These are phyloP conservation scores for Linum usitatissimum DNA, from an alignment of 345 rosid genomes.

Conservation along the genomic window DNA sequence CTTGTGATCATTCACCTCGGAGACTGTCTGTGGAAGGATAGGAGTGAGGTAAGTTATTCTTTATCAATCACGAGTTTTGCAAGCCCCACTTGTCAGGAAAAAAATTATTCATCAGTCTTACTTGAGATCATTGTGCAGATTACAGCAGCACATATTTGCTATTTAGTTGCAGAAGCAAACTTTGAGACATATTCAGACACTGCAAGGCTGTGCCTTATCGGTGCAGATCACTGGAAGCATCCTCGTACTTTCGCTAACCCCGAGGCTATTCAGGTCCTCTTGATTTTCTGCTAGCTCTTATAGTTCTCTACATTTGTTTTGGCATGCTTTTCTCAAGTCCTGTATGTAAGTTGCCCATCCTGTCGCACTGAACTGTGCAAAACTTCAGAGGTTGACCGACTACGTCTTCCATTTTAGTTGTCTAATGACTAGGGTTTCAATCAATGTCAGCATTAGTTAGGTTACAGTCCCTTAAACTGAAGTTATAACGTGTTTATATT, in stretches of 20 bases:
- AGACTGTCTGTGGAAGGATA: conserved; percentile 96
- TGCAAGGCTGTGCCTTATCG: conserved; percentile 70
- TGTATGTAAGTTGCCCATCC: too few species aligned
- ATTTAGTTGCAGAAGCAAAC: conserved; percentile 71
- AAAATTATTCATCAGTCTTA: conserved; percentile 18
- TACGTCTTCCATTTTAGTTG: too few species aligned
- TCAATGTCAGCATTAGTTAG: background rate
- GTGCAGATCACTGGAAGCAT: conserved; percentile 77
- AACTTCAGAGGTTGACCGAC: background rate
- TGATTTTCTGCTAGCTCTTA: background rate
- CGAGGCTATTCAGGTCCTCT: conserved; percentile 68
- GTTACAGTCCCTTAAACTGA: background rate
- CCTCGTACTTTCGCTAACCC: conserved; percentile 77
- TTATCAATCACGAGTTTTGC: conserved; percentile 5
- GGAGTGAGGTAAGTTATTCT: conserved; percentile 61
- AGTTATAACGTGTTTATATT: background rate
- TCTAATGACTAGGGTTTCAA: background rate
- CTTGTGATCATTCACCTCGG: conserved; percentile 95
- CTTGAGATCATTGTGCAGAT: conserved; percentile 34
- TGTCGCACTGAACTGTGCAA: background rate
- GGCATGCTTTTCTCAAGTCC: too few species aligned
- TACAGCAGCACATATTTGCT: conserved; percentile 73
- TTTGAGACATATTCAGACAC: conserved; percentile 71
- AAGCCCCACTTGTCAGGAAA: conserved; percentile 2
- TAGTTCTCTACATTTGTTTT: too few species aligned